Percentiles rank a stretch among this genome's conserved stretches.
These are phyloP conservation scores for Anisodus tanguticus DNA, from an alignment of 257 asterid genomes.

Conservation along the genomic window DNA sequence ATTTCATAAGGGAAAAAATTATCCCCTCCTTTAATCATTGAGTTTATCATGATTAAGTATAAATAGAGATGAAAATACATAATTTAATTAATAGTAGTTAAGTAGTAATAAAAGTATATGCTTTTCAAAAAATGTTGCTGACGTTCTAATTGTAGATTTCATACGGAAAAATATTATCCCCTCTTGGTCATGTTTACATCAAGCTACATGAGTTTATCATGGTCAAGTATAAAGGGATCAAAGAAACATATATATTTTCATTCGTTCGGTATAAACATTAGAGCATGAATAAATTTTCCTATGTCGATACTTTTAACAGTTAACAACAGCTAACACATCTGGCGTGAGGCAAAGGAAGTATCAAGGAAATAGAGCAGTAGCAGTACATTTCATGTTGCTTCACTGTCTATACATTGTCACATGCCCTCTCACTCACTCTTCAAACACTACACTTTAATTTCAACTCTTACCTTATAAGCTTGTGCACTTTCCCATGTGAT, in stretches of 20 bases:
- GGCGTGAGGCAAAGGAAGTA: background rate
- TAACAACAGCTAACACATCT: background rate
- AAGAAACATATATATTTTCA: background rate
- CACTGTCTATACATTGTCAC: slow-evolving; percentile 72
- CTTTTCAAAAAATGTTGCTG: too few species aligned
- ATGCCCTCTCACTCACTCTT: slow-evolving; percentile 40
- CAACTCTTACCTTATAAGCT: slow-evolving; percentile 37
- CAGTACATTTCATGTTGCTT: slow-evolving; percentile 72
- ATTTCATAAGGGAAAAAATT: too few species aligned
- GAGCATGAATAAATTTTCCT: background rate
- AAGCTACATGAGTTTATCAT: too few species aligned
- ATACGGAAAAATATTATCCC: too few species aligned
- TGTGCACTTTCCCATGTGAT: slow-evolving; percentile 14
- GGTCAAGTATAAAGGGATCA: too few species aligned
- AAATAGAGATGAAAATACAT: background rate
- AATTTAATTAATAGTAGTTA: too few species aligned
- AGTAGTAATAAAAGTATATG: too few species aligned
- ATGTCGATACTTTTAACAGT: background rate
- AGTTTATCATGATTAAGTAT: background rate
- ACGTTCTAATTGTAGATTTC: too few species aligned
- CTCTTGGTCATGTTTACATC: too few species aligned
- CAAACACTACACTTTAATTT: slow-evolving; percentile 39
- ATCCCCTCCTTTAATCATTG: too few species aligned
- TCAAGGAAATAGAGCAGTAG: slow-evolving; percentile 33
- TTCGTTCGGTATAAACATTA: background rate